Evolutionary conservation across 2,329 filamentous ascomycete genomes (phyloP).

Genomic region (Teratosphaeria gauchensis): DNA sequence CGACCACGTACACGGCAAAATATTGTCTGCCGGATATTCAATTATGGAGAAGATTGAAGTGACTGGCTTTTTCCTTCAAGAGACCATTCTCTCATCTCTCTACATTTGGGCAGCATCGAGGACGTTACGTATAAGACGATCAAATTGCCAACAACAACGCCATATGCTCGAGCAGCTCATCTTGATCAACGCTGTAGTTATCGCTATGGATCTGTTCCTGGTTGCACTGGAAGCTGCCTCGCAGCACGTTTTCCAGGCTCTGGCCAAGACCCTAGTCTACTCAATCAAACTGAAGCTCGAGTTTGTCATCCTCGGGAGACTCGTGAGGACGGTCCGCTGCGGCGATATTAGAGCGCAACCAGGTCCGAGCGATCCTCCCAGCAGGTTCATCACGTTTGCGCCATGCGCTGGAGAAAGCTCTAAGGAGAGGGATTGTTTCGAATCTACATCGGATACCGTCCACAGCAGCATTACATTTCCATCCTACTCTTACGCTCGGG

Average conservation of each 20-base stretch:
- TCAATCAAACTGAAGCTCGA: conserved; percentile 28
- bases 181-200: conserved; percentile 30
- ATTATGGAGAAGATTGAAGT: not conserved
- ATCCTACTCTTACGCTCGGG: not conserved
- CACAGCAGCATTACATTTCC: not conserved
- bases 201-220: conserved; percentile 27
- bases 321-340: conserved; percentile 10
- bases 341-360: not conserved
- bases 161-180: conserved; percentile 27
- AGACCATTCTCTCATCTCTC: not conserved
- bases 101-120: not conserved
- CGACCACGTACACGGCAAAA: not conserved
- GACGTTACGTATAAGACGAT: not conserved
- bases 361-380: not conserved
- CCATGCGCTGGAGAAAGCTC: not conserved
- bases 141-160: conserved; percentile 7
- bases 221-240: conserved; percentile 25
- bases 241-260: conserved; percentile 26
- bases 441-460: not conserved
- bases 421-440: not conserved
- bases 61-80: not conserved
- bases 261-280: conserved; percentile 29
- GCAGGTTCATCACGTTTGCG: not conserved
- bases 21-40: not conserved
- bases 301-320: conserved; percentile 22